A percentile compares a stretch with the other conserved stretches of the same genome.
These are phyloP conservation scores for Beauveria sp. DNA, from an alignment of 2,329 filamentous ascomycete species.

Conservation along the genomic window DNA sequence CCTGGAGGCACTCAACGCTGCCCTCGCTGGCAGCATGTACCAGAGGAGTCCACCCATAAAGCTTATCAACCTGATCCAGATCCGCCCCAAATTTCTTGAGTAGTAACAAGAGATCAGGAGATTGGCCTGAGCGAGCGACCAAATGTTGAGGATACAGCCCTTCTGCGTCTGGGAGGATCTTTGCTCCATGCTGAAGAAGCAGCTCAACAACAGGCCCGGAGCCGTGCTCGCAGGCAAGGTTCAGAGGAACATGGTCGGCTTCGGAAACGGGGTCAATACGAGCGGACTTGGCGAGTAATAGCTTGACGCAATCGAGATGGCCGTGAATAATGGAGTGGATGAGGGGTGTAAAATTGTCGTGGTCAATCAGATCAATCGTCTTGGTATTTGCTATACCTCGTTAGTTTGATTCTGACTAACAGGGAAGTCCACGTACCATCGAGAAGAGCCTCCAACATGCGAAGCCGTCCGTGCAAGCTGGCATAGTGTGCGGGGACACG, in stretches of 20 bases:
- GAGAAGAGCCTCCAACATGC: conserved; percentile 71
- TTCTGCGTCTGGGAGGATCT: conserved; percentile 88
- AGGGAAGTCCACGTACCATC: conserved; percentile 37
- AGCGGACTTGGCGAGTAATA: conserved; percentile 70
- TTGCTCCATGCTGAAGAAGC: conserved; percentile 70
- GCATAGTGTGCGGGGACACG: conserved; percentile 92
- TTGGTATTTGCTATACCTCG: conserved; percentile 48
- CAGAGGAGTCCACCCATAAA: conserved; percentile 95
- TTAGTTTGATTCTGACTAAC: conserved; percentile 9
- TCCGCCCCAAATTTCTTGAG: conserved; percentile 82
- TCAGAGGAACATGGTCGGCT: conserved; percentile 87
- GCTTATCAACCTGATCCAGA: conserved; percentile 85
- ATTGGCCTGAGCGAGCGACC: conserved; percentile 81
- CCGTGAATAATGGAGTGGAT: conserved; percentile 93
- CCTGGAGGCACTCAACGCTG: conserved; percentile 79
- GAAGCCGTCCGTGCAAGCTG: conserved; percentile 84
- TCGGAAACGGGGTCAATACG: conserved; percentile 79
- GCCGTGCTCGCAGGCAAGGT: conserved; percentile 90
- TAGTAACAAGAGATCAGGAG: conserved; percentile 68
- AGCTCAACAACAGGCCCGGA: conserved; percentile 78
- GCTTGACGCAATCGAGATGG: conserved; percentile 70
- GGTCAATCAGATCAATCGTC: conserved; percentile 82
- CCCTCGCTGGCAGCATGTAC: conserved; percentile 96
- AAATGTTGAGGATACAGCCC: conserved; percentile 96
- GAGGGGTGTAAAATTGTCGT: conserved; percentile 94